These are phyloP conservation scores for Firmiana major DNA, from an alignment of 345 rosid species.

Conservation along the genomic window DNA sequence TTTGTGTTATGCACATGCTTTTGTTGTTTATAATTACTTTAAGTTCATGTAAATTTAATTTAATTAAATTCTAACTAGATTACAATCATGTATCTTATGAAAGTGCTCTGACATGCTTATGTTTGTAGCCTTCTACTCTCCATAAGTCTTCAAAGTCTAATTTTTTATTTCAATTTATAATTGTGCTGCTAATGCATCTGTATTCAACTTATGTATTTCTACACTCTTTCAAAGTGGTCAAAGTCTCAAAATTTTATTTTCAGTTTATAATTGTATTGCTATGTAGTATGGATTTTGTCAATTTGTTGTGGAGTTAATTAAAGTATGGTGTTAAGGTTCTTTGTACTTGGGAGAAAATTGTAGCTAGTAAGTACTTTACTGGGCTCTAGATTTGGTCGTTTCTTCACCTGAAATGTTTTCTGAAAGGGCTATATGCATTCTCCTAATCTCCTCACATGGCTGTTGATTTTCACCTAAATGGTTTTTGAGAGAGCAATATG, in stretches of 20 bases:
- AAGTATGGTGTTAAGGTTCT: neutral
- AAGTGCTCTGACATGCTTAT: neutral
- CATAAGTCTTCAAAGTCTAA: neutral
- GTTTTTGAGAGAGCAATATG: neutral
- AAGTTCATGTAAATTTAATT: neutral
- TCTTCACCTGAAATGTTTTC: neutral
- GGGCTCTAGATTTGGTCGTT: neutral
- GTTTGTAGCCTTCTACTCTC: neutral
- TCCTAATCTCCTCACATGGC: neutral
- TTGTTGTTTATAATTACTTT: neutral
- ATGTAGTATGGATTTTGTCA: neutral
- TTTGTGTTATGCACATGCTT: neutral
- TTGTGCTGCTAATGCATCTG: neutral
- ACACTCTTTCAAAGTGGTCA: neutral
- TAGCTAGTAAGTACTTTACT: neutral
- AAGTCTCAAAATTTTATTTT: neutral
- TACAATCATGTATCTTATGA: neutral
- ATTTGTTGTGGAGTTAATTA: neutral
- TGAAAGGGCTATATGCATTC: neutral
- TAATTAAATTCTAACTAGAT: too few species aligned
- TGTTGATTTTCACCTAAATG: neutral
- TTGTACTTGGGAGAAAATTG: neutral
- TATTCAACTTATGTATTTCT: neutral
- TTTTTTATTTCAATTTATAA: neutral
- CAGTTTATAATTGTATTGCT: neutral